Evolutionary conservation across 305 asterid genomes (phyloP), one percentile per base, ranked within the genome.

Genomic region (Ilex paraguariensis): DNA sequence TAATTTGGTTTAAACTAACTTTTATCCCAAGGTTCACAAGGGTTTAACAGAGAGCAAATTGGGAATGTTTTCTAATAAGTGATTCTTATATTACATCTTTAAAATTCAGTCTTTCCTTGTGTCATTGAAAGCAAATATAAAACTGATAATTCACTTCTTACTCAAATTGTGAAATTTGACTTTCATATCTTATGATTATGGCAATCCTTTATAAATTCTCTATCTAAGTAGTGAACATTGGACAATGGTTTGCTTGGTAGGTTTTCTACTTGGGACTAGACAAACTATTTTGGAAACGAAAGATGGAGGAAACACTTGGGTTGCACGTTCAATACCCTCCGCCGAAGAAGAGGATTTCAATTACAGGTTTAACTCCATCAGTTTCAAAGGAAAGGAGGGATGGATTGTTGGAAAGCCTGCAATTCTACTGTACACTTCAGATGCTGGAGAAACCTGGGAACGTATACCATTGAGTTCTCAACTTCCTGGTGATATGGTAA

Each of bases 391-490:
- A 48, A 93, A 87, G 64, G 96, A 93, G 77, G 99, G 99, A 28
- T 93, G 99, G 97, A 87, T 93, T 73, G 75, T 93, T 56, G 99
- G 97, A 71, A 90, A 93, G 74, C 99, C 99, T 21, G 83, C 96
- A 59, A 87, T 93, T 69, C 63, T 90, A 66, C 63, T 93, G 79
- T 76, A 87, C 67, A 83, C 87, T 63, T 72, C 84, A 7, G 87
- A 83, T 79, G 76, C 87, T 49, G 89, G 89, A 60, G 82, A 83
- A 60, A 83, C 52, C 51, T 83, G 89, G 89, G 65, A 78, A 60
- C 74, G 89, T 15, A 67, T 83, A 71, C 86, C 89, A 28, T 71
- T 83, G 74, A 83, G 86, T 70, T 59, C 86, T 66, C 86, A 83
- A 74, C 89, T 83, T 60, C 89, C 88, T 17, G 88, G 88, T 55